phyloP scores from a whole-genome alignment of 305 asterid genomes.

The Nicotiana rustica region DNA sequence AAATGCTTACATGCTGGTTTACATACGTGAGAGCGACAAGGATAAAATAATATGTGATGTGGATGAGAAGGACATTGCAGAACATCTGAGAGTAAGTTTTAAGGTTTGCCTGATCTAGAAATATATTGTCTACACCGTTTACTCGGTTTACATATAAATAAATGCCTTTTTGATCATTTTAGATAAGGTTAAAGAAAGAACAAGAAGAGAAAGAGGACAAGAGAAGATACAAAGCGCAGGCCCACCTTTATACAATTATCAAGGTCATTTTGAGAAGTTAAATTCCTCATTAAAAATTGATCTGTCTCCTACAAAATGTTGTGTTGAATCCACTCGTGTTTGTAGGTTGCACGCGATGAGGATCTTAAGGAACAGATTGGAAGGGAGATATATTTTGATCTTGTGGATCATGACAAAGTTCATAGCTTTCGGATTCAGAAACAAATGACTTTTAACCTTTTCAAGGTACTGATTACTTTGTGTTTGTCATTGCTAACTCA shows the following conservation, averaged over 20 bases:
- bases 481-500: too few species aligned
- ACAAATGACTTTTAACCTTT: constrained; percentile 37
- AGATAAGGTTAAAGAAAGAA: constrained; percentile 75
- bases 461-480: constrained; percentile 32
- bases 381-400: constrained; percentile 41
- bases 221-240: constrained; percentile 81
- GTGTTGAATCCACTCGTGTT: too few species aligned
- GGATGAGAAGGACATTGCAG: constrained; percentile 52
- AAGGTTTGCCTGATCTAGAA: not conserved
- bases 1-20: constrained; percentile 53
- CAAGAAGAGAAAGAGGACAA: constrained; percentile 85
- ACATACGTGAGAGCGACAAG: constrained; percentile 49
- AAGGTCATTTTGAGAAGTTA: constrained; percentile 55
- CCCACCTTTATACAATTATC: constrained; percentile 87
- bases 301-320: too few species aligned
- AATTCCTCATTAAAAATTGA: too few species aligned
- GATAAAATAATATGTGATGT: constrained; percentile 51
- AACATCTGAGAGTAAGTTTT: constrained; percentile 48
- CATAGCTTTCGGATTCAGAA: constrained; percentile 41
- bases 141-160: not conserved
- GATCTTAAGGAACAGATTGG: constrained; percentile 38
- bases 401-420: constrained; percentile 43
- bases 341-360: constrained; percentile 34
- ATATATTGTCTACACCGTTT: not conserved
- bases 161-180: constrained; percentile 28